Evolutionary conservation across 805 yeast genomes (phyloP).

Genomic region (Sungouiella blattae): DNA sequence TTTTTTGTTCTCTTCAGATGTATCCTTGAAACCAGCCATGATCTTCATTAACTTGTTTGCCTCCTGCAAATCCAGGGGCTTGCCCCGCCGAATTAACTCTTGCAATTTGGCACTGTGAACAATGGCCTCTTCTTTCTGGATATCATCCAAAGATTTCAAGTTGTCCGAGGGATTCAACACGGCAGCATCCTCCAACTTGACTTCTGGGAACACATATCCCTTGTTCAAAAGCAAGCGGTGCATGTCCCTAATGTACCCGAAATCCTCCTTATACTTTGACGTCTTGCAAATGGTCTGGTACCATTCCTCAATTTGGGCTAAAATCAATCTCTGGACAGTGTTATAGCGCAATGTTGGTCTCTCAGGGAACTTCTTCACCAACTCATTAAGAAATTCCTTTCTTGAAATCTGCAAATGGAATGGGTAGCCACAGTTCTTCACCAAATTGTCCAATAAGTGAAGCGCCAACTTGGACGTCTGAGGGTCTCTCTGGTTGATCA

Average conservation of each 20-base stretch:
- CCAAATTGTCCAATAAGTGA: constrained; percentile 80
- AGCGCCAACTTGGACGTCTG: constrained; percentile 83
- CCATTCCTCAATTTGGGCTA: constrained; percentile 97
- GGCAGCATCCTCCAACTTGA: constrained; percentile 86
- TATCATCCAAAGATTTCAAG: constrained; percentile 82
- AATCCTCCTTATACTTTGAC: constrained; percentile 84
- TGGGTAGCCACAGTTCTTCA: constrained; percentile 97
- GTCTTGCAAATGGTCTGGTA: constrained; percentile 89
- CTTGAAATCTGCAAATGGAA: constrained; percentile 92
- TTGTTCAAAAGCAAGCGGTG: constrained; percentile 83
- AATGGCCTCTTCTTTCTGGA: constrained; percentile 86
- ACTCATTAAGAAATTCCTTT: constrained; percentile 89
- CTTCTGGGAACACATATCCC: constrained; percentile 92
- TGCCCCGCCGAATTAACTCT: constrained; percentile 91
- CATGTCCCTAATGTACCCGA: constrained; percentile 93
- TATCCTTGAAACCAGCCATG: constrained; percentile 95
- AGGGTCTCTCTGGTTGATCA: constrained; percentile 78
- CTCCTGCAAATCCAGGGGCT: constrained; percentile 91
- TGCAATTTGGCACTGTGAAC: constrained; percentile 95
- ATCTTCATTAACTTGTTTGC: constrained; percentile 96
- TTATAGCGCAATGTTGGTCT: constrained; percentile 85
- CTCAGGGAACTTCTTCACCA: constrained; percentile 92
- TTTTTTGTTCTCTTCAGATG: constrained; percentile 66
- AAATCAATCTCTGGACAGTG: constrained; percentile 75
- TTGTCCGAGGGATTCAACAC: constrained; percentile 88